Evolutionary conservation across 176 grass and related monocot genomes (phyloP).

Genomic region (Thinopyrum elongatum): DNA sequence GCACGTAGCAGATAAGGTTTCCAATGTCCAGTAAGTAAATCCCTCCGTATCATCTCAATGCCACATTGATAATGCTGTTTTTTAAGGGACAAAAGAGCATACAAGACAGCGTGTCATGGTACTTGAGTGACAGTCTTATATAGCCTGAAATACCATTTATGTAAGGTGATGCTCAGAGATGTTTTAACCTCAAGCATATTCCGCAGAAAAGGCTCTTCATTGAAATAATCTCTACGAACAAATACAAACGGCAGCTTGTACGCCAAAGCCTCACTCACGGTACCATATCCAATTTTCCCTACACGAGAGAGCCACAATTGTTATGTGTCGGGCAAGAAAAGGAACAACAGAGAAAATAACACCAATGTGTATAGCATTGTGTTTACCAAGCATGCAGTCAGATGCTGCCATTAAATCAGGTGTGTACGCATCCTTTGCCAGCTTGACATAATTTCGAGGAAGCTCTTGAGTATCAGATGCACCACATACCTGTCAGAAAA

Average conservation of each 20-base stretch:
- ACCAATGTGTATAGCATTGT: slow-evolving; percentile 6
- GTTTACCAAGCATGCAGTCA: slow-evolving; percentile 97
- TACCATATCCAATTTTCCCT: slow-evolving; percentile 99
- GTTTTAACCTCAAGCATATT: slow-evolving; percentile 97
- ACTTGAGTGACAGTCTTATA: neutral
- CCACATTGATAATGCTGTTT: slow-evolving; percentile 91
- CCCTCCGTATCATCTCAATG: slow-evolving; percentile 97
- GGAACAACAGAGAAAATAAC: neutral
- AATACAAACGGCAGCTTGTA: slow-evolving; percentile 97
- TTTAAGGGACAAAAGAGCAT: slow-evolving; percentile 18
- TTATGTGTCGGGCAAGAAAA: slow-evolving; percentile 16
- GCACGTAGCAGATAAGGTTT: slow-evolving; percentile 87
- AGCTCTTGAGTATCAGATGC: slow-evolving; percentile 84
- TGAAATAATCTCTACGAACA: slow-evolving; percentile 97
- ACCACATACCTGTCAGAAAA: slow-evolving; percentile 83
- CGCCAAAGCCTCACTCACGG: slow-evolving; percentile 91
- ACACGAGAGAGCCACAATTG: neutral
- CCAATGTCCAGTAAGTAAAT: slow-evolving; percentile 98
- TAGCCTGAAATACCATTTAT: slow-evolving; percentile 1
- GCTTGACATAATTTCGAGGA: slow-evolving; percentile 91
- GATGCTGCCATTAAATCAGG: slow-evolving; percentile 98
- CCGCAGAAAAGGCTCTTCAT: slow-evolving; percentile 94
- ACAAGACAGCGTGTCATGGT: slow-evolving; percentile 4
- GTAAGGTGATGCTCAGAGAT: neutral
- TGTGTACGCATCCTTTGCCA: slow-evolving; percentile 92